phyloP scores from a whole-genome alignment of 1,284 basidiomycete species.

The Cutaneotrichosporon arboriforme region DNA sequence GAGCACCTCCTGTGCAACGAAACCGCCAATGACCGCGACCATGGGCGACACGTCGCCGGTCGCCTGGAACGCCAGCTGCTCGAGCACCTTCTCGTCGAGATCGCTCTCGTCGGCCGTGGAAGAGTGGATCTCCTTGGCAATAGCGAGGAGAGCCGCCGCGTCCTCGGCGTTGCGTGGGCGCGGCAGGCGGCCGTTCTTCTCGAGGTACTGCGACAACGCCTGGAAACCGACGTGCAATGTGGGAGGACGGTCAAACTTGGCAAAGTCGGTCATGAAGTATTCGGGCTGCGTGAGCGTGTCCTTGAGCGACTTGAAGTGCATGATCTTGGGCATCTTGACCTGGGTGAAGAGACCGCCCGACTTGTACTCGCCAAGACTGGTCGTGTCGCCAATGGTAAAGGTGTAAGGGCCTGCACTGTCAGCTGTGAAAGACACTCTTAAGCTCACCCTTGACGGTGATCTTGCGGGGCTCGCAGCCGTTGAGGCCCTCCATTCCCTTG shows the following conservation, averaged over 20 bases:
- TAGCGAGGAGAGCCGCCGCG: constrained; percentile 62
- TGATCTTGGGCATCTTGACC: constrained; percentile 96
- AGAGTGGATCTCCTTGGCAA: constrained; percentile 67
- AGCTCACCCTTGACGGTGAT: constrained; percentile 73
- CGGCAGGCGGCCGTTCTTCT: constrained; percentile 66
- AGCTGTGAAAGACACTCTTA: not conserved
- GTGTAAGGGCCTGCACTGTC: constrained; percentile 72
- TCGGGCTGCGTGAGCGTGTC: constrained; percentile 82
- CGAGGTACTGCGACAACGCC: constrained; percentile 76
- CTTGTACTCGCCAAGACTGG: constrained; percentile 70
- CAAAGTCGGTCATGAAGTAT: constrained; percentile 92
- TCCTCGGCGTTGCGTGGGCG: constrained; percentile 79
- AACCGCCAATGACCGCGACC: constrained; percentile 91
- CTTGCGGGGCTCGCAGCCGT: constrained; percentile 85
- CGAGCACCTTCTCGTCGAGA: constrained; percentile 70
- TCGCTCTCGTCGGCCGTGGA: constrained; percentile 57
- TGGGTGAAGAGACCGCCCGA: constrained; percentile 94
- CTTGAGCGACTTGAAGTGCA: constrained; percentile 90
- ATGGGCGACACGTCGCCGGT: constrained; percentile 88
- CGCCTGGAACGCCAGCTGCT: constrained; percentile 87
- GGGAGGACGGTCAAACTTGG: constrained; percentile 90
- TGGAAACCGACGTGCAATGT: constrained; percentile 93
- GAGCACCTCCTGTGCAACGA: constrained; percentile 95
- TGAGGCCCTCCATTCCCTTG: constrained; percentile 89
- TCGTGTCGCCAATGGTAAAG: constrained; percentile 88